These are phyloP conservation scores for Aspergillus sp. DNA, from an alignment of 2,329 filamentous ascomycete genomes.

Conservation along the genomic window DNA sequence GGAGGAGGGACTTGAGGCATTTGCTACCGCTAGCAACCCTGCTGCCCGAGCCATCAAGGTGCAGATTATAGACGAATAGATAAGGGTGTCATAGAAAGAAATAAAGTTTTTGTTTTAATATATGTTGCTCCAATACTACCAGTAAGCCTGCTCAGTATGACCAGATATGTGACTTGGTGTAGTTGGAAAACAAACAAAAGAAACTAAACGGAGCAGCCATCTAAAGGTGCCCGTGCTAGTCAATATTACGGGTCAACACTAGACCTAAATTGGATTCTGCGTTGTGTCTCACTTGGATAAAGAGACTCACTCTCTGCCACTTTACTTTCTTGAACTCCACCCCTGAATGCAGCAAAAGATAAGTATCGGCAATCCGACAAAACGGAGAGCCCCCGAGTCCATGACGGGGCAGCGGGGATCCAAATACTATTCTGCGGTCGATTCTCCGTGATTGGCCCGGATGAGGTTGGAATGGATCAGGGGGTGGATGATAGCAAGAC, in stretches of 20 bases:
- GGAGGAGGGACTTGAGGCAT: conserved; percentile 38
- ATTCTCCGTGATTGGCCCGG: conserved; percentile 3
- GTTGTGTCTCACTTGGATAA: neutral
- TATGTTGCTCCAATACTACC: neutral
- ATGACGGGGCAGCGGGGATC: neutral
- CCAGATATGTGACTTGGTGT: neutral
- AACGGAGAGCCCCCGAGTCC: neutral
- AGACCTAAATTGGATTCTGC: neutral
- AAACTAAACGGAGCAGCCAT: neutral
- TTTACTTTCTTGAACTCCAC: neutral
- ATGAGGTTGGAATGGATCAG: neutral
- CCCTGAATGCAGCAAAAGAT: neutral
- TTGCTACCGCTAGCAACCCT: conserved; percentile 37
- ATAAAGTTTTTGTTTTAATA: neutral
- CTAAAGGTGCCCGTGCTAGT: too few species aligned
- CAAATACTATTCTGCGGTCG: neutral
- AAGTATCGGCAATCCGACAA: neutral
- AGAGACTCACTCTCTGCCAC: neutral
- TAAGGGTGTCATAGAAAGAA: neutral
- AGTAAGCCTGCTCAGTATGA: neutral
- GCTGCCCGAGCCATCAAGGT: conserved; percentile 36
- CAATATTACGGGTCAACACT: neutral
- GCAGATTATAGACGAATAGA: conserved; percentile 22
- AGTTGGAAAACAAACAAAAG: neutral
- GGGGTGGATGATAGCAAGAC: neutral